phyloP scores from a whole-genome alignment of 2,329 filamentous ascomycete species.

The Xylariales sp. region DNA sequence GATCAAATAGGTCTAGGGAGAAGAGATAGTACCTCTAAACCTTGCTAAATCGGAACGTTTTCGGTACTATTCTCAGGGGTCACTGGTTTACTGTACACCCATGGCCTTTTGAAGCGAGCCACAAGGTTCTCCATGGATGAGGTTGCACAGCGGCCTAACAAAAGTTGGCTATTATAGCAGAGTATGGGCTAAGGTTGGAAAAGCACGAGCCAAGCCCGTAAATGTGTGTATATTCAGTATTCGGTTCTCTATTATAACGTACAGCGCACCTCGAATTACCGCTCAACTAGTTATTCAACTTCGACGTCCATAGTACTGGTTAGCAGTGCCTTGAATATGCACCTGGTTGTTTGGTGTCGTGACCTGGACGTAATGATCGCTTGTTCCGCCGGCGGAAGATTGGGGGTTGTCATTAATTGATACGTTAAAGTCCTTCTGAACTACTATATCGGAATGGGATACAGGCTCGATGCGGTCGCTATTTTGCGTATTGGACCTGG shows the following conservation, averaged over 20 bases:
- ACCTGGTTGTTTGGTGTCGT: constrained; percentile 39
- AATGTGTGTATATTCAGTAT: background rate
- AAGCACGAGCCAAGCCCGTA: background rate
- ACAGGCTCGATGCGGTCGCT: constrained; percentile 33
- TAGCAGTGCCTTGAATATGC: constrained; percentile 34
- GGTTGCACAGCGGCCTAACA: background rate
- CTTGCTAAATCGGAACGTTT: constrained; percentile 9
- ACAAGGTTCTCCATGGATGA: background rate
- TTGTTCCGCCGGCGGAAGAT: constrained; percentile 29
- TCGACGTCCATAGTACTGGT: constrained; percentile 36
- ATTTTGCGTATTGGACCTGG: constrained; percentile 16
- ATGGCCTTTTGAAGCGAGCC: background rate
- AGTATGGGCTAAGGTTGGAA: no score
- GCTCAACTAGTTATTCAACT: constrained; percentile 9
- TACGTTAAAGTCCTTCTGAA: constrained; percentile 45
- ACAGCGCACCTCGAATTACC: constrained; percentile 2
- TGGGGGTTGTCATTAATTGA: constrained; percentile 40
- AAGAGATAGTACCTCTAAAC: background rate
- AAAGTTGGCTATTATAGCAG: no score
- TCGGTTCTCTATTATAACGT: constrained; percentile 3
- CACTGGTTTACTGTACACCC: background rate
- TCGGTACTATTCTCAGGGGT: constrained; percentile 9
- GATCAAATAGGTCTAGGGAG: background rate
- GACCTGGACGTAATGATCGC: constrained; percentile 41
- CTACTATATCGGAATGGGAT: constrained; percentile 43